Percentiles rank a stretch among this genome's conserved stretches.
Conservation (phyloP, 768 basidiomycete genomes). For the Tulasnella sp. region DNA sequence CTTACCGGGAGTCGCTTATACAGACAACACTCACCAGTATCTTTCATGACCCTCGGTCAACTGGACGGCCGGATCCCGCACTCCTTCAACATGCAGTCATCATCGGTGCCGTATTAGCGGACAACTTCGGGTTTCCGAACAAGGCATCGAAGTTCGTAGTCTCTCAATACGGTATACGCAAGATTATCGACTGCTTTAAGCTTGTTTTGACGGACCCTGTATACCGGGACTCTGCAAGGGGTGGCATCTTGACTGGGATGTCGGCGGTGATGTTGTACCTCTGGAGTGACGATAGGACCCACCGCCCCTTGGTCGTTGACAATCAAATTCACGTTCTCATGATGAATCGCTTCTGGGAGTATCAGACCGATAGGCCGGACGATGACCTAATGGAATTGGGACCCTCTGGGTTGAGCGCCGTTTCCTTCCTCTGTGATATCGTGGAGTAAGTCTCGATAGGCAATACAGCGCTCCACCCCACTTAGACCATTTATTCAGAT, state of each 20-base stretch:
- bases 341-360: neutral
- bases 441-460: neutral
- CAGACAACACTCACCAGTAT: neutral
- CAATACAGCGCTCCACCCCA: neutral
- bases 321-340: neutral
- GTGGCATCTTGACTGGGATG: neutral
- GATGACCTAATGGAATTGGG: neutral
- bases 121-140: neutral
- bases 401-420: neutral
- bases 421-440: neutral
- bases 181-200: neutral
- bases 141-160: neutral
- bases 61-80: neutral
- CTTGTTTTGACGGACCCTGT: neutral
- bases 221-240: neutral
- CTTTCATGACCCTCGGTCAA: neutral
- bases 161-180: neutral
- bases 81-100: neutral
- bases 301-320: too few species aligned
- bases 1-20: neutral
- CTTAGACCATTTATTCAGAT: neutral
- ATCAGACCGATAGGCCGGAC: neutral
- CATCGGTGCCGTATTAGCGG: neutral
- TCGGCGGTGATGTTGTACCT: neutral
- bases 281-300: neutral